Base-by-base conservation (phyloP, 2,329 filamentous ascomycete species). In the Raffaelea ambrosiae region DNA sequence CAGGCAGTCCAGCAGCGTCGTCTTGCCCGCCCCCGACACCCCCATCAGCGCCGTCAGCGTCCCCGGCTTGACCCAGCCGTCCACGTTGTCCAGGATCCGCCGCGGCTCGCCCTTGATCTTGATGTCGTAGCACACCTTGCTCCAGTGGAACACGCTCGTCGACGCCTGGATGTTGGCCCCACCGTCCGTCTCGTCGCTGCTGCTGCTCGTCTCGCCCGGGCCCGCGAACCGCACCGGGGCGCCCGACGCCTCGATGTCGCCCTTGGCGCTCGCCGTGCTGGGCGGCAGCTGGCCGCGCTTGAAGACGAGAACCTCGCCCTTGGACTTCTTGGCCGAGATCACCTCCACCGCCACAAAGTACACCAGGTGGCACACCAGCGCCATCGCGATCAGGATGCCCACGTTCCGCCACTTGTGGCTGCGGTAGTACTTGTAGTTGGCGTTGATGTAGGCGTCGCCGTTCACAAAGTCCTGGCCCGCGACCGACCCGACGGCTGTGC, bases 11-110 rank as follows among this genome's bases (percentile, higher is more conserved):
- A 96, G 70, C 21, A 96, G 77, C 1, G 89, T 95, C 0, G 90
- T 95, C 67, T 95, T 96, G 52, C 90, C 90, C 20, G 90, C 90
- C 56, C 90, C 89, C 29, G 86, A 89, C 8, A 90, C 87, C 67
- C 88, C 86, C 89, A 95, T 95, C 2, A 95, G 73, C 33, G 88
- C 89, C 14, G 89, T 95, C 47, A 95, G 65, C 18, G 88, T 95
- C 52, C 90, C 90, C 3, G 90, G 90, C 65, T 94, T 93, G 50
- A 96, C 88, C 86, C 88, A 95, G 29, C 90, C 90, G 59, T 94
- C 86, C n/a, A 95, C 86, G 53, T 93, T 73, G 58, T 95, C 84
- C 51, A 96, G 70, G 58, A 96, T 86, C 43, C 83, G 80, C 19
- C 88, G 78, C 2, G 74, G 69, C 57, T 91, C 81, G 10, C 73